Evolutionary conservation across 768 basidiomycete genomes (phyloP), one percentile per base, ranked within the genome.

Genomic region (Leccinum longicurvipes): DNA sequence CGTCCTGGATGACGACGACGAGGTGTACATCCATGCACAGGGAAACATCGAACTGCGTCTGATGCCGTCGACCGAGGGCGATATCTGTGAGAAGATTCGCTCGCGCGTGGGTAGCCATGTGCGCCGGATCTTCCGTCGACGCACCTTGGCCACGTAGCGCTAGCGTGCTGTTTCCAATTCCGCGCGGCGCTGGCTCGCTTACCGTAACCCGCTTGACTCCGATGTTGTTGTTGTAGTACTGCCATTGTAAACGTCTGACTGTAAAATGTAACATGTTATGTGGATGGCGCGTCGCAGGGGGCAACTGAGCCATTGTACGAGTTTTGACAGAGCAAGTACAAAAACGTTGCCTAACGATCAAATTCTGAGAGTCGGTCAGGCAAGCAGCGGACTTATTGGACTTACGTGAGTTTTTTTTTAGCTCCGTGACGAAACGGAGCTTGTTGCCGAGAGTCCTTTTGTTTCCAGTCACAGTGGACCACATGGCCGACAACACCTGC

Each of bases 401-500:
- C n/a, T n/a, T n/a, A 57, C 41, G 47, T 55, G 60, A 5, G 7
- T 63, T 51, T 31, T 48, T 31, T 50, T 53, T 47, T 28, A 61
- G 63, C 47, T 56, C 57, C 57, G 57, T 49, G 45, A 61, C 50
- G 50, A 57, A 62, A 66, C 56, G 50, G 59, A 24, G 19, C 21
- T 53, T 5, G 24, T 51, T 51, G 54, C 34, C 28, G 23, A 44
- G 10, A 49, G 34, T 48, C 54, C 56, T 73, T 62, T 73, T 71
- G 70, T 72, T 57, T 55, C 41, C 25, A 27, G n/a, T n/a, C n/a
- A n/a, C n/a, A n/a, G n/a, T 50, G 19, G 34, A 31, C 47, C 57
- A 55, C 60, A 55, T 58, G 67, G 55, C 2, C 27, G 47, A 71
- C 68, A 71, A 71, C 61, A 56, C 60, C 21, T 73, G 45, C 70